These are phyloP conservation scores for Somion occarium DNA, from an alignment of 1,284 basidiomycete genomes.

Conservation along the genomic window DNA sequence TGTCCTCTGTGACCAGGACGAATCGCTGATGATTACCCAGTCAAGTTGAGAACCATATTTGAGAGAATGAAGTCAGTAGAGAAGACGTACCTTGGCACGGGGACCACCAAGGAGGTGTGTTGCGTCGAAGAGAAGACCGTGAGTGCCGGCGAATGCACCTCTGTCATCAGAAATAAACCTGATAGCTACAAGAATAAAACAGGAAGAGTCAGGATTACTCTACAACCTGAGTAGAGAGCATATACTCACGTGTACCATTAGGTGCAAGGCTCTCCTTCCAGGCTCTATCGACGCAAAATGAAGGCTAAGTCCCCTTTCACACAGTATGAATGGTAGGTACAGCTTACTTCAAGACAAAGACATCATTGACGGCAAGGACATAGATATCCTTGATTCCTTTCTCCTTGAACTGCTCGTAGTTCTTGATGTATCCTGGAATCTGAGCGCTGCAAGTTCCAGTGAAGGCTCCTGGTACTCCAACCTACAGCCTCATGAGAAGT, in stretches of 20 bases:
- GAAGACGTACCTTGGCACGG: conserved; percentile 53
- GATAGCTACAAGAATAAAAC: conserved; percentile 32
- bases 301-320: not conserved
- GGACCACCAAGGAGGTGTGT: conserved; percentile 54
- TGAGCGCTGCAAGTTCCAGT: conserved; percentile 48
- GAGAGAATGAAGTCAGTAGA: not conserved
- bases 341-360: conserved; percentile 54
- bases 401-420: conserved; percentile 56
- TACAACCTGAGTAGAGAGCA: too few relatives aligned
- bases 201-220: not conserved
- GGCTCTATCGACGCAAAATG: conserved; percentile 37
- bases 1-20: conserved; percentile 51
- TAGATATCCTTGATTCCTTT: conserved; percentile 70
- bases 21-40: conserved; percentile 39
- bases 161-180: conserved; percentile 69
- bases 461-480: conserved; percentile 63
- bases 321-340: not conserved
- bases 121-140: conserved; percentile 67
- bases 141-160: conserved; percentile 47
- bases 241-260: conserved; percentile 43
- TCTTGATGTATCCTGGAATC: conserved; percentile 61
- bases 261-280: conserved; percentile 68
- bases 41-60: too few relatives aligned
- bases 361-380: conserved; percentile 69
- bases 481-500: conserved; percentile 26